Percentiles rank a stretch among this genome's conserved stretches.
Evolutionary conservation across 2,329 filamentous ascomycete genomes (phyloP).

Genomic region (Bipolaris bicolor): DNA sequence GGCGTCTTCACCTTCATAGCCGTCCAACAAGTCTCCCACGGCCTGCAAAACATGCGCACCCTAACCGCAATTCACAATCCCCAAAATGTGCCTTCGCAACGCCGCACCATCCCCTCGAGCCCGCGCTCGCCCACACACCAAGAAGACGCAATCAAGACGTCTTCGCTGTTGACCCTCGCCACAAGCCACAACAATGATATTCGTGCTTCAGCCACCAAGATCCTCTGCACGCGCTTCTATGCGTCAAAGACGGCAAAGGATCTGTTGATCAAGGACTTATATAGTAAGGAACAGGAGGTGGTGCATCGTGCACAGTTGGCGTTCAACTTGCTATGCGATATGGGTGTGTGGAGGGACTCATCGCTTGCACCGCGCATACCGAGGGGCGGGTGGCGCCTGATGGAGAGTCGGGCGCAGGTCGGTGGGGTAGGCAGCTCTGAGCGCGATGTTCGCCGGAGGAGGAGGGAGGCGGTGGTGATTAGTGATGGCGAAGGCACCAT

Average conservation of each 20-base stretch:
- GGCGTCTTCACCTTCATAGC: conserved; percentile 65
- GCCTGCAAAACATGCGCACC: conserved; percentile 66
- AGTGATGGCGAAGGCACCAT: conserved; percentile 83
- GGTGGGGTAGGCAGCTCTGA: conserved; percentile 60
- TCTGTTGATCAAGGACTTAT: conserved; percentile 34
- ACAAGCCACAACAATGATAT: conserved; percentile 53
- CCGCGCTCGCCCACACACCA: conserved; percentile 67
- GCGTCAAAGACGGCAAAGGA: conserved; percentile 24
- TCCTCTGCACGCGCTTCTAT: conserved; percentile 48
- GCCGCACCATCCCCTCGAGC: conserved; percentile 51
- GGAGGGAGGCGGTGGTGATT: conserved; percentile 88
- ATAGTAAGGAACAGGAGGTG: conserved; percentile 25
- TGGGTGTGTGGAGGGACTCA: conserved; percentile 26
- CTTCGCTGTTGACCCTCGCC: conserved; percentile 51
- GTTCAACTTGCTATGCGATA: conserved; percentile 34
- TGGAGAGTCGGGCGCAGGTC: conserved; percentile 52
- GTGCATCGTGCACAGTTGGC: conserved; percentile 34
- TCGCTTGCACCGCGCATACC: conserved; percentile 9
- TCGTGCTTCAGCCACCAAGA: conserved; percentile 46
- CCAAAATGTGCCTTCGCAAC: conserved; percentile 57
- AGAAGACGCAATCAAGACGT: conserved; percentile 60
- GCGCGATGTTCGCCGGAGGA: conserved; percentile 73
- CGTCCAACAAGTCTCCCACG: conserved; percentile 62
- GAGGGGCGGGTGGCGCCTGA: conserved; percentile 13
- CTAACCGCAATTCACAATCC: conserved; percentile 71